Conservation (phyloP, 2,329 filamentous ascomycete species). For the Arachnomyces sp. region DNA sequence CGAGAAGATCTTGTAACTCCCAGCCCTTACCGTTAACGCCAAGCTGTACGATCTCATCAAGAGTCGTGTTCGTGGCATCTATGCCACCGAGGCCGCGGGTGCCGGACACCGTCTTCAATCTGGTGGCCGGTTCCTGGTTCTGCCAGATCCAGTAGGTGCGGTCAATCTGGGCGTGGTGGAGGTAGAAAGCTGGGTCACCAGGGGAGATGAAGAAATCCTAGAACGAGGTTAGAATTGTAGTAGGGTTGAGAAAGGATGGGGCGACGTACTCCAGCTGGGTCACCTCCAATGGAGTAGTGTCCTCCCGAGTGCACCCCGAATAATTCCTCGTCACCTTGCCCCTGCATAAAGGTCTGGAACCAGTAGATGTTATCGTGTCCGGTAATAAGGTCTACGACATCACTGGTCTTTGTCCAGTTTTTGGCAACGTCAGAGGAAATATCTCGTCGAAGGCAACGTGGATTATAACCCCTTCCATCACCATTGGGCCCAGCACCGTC, state of each 20-base stretch:
- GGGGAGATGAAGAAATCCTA: constrained; percentile 37
- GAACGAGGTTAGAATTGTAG: too few relatives aligned
- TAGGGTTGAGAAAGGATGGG: too few relatives aligned
- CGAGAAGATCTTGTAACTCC: too few relatives aligned
- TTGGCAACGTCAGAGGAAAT: constrained; percentile 22
- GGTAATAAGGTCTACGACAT: constrained; percentile 2
- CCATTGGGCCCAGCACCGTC: not conserved
- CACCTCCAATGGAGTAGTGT: too few relatives aligned
- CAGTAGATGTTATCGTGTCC: not conserved
- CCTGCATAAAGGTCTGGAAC: constrained; percentile 1
- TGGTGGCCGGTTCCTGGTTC: constrained; percentile 18
- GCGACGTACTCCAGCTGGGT: too few relatives aligned
- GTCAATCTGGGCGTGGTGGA: constrained; percentile 41
- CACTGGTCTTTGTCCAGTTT: not conserved
- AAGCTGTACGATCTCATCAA: too few relatives aligned
- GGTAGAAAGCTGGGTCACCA: constrained; percentile 37
- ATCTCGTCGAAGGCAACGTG: constrained; percentile 31
- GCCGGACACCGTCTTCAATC: constrained; percentile 6
- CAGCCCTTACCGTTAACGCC: too few relatives aligned
- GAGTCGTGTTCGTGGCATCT: too few relatives aligned
- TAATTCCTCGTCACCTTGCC: not conserved
- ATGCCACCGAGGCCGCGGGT: constrained; percentile 1
- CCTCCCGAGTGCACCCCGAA: too few relatives aligned
- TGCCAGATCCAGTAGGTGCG: constrained; percentile 43
- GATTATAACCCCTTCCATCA: constrained; percentile 22